Base-by-base conservation (phyloP, 352 stramenopile genomes). In the Phytophthora litchii region DNA sequence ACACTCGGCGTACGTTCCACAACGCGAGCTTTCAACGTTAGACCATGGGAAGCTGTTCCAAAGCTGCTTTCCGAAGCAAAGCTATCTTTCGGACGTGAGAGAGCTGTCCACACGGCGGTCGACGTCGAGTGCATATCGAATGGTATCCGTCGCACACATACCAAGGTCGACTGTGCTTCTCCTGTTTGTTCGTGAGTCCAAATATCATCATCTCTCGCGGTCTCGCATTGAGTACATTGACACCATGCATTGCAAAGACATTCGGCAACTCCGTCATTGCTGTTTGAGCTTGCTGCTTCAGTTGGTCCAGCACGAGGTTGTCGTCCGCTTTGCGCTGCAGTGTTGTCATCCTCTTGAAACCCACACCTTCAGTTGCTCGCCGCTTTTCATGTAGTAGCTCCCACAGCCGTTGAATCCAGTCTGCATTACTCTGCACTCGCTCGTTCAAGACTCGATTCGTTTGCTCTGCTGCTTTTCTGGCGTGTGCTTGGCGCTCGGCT, bases 321-420 rank as follows among this genome's bases (percentile, higher is more conserved):
- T 60, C 53, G 14, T 60, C 41, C 9, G 41, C 42, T 38, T 45
- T 60, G 6, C 21, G 41, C 20, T 60, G 52, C 16, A 53, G 12
- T 5, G 19, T 12, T 31, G 32, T 21, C 21, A 46, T 25, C 17
- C 14, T 43, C 14, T 13, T 46, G 7, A 53, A 49, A 36, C 46
- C 37, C 9, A 36, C 35, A 9, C 12, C 20, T 25, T 43, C 25
- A 21, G 35, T 17, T 11, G 12, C 44, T 36, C 23, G 47, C 12
- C 46, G 46, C 16, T 51, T 51, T 44, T 72, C 58, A 27, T 40
- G 23, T 20, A 68, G 53, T 12, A 72, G 47, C 37, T 61, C 59
- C 58, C 58, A 72, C 8, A 67, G 51, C 6, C 63, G 63, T 23
- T 72, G 56, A 41, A 72, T 68, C 64, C 64, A 72, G 51, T 72